Evolutionary conservation across 75 land plant genomes (phyloP), one percentile per base, ranked within the genome.

Genomic region (Adiantum capillusveneris): DNA sequence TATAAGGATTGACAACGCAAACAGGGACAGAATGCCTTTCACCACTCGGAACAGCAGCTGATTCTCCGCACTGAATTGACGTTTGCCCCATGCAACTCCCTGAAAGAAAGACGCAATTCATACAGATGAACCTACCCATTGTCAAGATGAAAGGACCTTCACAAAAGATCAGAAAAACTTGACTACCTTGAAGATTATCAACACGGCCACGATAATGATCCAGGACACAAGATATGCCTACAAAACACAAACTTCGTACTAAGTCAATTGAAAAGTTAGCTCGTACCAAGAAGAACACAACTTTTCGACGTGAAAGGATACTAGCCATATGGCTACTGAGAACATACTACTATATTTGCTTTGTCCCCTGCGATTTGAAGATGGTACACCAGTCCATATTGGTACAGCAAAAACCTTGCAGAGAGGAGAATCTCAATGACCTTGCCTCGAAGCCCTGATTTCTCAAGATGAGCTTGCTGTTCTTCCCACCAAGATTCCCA

Each of bases 401-500:
- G 86, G 67, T 76, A 83, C 24, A 83, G 62, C 25, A 92, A 83
- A 70, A 92, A 92, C 11, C 97, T 68, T 12, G 86, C 34, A 11
- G 94, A 53, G 24, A 92, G 68, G 5, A 88, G 2, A 36, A 76
- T 72, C 57, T 92, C 97, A 43, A 67, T 57, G 44, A 85, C n/a
- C 5, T 71, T 68, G n/a, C 95, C 95, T 28, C 71, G 62, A 16
- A 64, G 34, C 25, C 97, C 90, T 60, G 95, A 62, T 31, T 78
- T 70, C 9, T 66, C 75, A 6, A 92, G 79, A 71, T 92, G 93
- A 37, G 78, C 86, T 53, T 88, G 95, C 57, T 92, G 95, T 46
- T 85, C 89, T 19, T 88, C 84, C 97, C 97, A 92, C 97, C 97
- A 88, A 44, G 97, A 92, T 63, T 92, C 97, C 97, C 97, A 92